phyloP scores from a whole-genome alignment of 139 green algal species.

The Chlamydomonas incerta region DNA sequence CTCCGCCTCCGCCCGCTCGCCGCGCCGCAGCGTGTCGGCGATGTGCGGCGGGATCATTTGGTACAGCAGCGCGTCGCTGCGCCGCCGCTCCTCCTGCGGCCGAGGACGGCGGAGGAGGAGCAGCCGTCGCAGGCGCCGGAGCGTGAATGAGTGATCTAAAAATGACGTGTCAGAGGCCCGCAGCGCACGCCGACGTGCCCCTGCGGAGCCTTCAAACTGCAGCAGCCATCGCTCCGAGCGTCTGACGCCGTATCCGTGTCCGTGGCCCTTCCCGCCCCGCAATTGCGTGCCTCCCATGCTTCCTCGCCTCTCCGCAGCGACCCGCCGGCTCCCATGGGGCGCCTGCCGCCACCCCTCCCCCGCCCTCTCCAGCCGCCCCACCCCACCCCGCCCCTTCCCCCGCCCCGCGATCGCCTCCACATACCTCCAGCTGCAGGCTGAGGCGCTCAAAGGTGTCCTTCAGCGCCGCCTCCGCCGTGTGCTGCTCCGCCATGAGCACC shows the following conservation, averaged over 20 bases:
- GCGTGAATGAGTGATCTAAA: not conserved
- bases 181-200: no score
- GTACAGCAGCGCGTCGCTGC: slow-evolving; percentile 26
- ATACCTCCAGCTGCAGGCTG: slow-evolving; percentile 20
- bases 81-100: slow-evolving; percentile 13
- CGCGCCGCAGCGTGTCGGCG: not conserved
- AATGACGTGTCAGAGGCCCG: no score
- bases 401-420: not conserved
- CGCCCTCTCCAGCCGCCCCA: no score
- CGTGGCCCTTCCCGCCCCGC: no score
- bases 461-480: not conserved
- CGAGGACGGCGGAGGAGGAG: not conserved
- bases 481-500: slow-evolving; percentile 31
- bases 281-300: no score
- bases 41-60: slow-evolving; percentile 14
- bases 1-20: slow-evolving; percentile 8
- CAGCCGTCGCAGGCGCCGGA: not conserved
- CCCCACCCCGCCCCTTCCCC: no score
- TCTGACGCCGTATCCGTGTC: no score
- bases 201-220: no score
- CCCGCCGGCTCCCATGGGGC: no score
- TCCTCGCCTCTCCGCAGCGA: no score
- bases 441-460: slow-evolving; percentile 26
- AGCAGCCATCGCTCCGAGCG: no score
- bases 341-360: no score